Base-by-base conservation (phyloP, 2,329 filamentous ascomycete genomes). In the Clonostachys solani region DNA sequence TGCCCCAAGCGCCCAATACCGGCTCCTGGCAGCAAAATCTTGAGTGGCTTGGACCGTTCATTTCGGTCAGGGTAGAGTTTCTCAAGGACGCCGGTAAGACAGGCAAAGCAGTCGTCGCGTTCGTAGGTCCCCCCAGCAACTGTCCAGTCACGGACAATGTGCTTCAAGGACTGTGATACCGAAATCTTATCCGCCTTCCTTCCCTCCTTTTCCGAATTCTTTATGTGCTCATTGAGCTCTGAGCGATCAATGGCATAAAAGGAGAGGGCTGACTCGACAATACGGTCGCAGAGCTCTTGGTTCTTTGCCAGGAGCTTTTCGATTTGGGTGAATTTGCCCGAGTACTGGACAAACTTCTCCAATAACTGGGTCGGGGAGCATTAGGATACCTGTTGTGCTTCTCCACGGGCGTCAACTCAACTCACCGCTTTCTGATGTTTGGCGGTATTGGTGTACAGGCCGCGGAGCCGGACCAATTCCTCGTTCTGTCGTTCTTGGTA, bases 111-210 rank as follows among this genome's bases (percentile, higher is more conserved):
- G 0, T 65, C 63, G 0, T 69, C 56, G 2, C 78, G 64, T 50
- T 82, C 78, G 36, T 66, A 58, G 8, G 45, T 8, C 0, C 52
- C 49, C 1, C 78, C 78, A 13, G 74, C 68, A 0, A 59, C 61
- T 0, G 78, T 71, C 78, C 78, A 82, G 54, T 83, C 79, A 6
- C 78, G 67, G 4, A 81, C 75, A 48, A 74, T 75, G 52, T 82
- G 78, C 55, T 81, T 82, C 45, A 82, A 54, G 0, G 75, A 68
- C 52, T 82, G 79, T 0, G 69, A 67, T 1, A 79, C 68, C 34
- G 74, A 73, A 3, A 72, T 65, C 6, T 67, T 69, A 18, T 81
- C 77, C 1, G 69, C 67, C 0, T 56, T 52, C 17, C 60, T 63
- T 2, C 68, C 67, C 0, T 63, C 58, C 2, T 68, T 62, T 2